A percentile compares a stretch with the other conserved stretches of the same genome.
Evolutionary conservation across 345 rosid genomes (phyloP).

Genomic region (Eucalyptus paniculata): DNA sequence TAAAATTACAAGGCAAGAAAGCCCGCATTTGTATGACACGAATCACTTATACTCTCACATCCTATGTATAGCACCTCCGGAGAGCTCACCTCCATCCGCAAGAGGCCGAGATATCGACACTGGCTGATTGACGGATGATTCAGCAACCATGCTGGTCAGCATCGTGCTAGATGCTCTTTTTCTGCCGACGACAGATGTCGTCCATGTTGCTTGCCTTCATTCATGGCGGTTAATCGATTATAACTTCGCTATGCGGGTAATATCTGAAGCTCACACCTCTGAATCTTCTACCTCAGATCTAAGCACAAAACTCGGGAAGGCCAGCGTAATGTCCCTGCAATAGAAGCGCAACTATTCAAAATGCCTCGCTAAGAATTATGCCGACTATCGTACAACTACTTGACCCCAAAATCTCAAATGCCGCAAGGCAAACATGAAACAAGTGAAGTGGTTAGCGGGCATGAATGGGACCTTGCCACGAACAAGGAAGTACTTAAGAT

Average conservation of each 20-base stretch:
- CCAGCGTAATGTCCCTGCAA: slow-evolving; percentile 67
- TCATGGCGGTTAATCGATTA: neutral
- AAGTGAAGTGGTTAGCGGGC: neutral
- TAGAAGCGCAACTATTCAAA: neutral
- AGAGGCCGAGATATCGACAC: neutral
- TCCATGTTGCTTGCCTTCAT: neutral
- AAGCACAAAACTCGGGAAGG: slow-evolving; percentile 69
- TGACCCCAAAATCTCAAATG: neutral
- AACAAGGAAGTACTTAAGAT: neutral
- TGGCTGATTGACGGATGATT: neutral
- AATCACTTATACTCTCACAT: neutral
- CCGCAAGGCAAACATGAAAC: neutral
- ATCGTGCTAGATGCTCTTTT: neutral
- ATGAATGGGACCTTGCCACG: neutral
- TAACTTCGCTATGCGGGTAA: neutral
- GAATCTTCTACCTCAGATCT: slow-evolving; percentile 52
- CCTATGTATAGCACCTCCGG: neutral
- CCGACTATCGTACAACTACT: neutral
- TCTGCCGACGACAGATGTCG: neutral
- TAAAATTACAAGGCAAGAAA: neutral
- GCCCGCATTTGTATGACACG: neutral
- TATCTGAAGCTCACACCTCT: slow-evolving; percentile 5
- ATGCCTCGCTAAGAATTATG: neutral
- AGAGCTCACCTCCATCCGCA: neutral
- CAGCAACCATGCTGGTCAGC: neutral